A percentile compares a stretch with the other conserved stretches of the same genome.
These are phyloP conservation scores for Comarum palustre DNA, from an alignment of 306 rosid genomes.

Conservation along the genomic window DNA sequence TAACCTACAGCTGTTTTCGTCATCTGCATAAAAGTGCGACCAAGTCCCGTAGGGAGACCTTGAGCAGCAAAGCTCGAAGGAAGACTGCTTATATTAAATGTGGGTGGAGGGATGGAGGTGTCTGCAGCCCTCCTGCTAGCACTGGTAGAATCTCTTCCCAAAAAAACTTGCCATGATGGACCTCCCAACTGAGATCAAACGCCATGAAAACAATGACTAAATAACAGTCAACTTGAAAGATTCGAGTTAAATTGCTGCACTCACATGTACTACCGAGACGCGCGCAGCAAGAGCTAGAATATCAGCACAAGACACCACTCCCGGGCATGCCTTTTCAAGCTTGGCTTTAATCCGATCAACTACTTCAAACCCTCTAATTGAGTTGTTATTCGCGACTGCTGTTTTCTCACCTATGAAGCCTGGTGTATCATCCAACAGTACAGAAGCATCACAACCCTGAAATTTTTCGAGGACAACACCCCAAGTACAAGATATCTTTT, in stretches of 20 bases:
- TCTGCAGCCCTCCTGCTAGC: not conserved
- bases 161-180: not conserved
- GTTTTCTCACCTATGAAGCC: not conserved
- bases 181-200: not conserved
- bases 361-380: not conserved
- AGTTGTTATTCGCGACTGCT: not conserved
- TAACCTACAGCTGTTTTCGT: not conserved
- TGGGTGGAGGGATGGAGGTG: not conserved
- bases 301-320: not conserved
- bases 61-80: not conserved
- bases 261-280: not conserved
- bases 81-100: not conserved
- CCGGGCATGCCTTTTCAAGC: not conserved
- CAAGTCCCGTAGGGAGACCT: not conserved
- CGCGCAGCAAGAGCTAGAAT: not conserved
- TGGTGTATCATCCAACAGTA: not conserved
- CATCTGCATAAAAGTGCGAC: not conserved
- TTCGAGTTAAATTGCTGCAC: not conserved
- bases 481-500: not conserved
- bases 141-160: not conserved
- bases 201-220: not conserved
- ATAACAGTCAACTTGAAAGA: not conserved
- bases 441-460: not conserved
- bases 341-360: not conserved
- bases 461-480: not conserved